Base-by-base conservation (phyloP, 495 filamentous ascomycete genomes). In the Aspergillus avenaceus region DNA sequence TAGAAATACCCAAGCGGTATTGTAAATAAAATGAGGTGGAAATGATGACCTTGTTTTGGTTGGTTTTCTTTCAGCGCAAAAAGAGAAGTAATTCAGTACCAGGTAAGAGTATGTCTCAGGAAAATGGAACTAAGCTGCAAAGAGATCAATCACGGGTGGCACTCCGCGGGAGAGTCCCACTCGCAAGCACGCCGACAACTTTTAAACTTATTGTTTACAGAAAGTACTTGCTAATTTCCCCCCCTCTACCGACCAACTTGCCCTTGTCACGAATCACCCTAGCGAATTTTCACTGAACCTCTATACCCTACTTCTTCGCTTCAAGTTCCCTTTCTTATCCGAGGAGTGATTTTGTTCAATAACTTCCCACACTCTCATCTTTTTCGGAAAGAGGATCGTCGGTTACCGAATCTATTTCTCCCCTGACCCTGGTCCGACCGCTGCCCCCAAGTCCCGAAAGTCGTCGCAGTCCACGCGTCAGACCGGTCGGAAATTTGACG, bases 371-470 rank as follows among this genome's bases (percentile, higher is more conserved):
- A 18, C 6, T 25, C 27, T 41, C 41, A 25, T 42, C 44, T n/a
- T 13, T 19, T 19, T 18, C 16, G 34, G 7, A 19, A 21, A 5
- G 11, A 46, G 46, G 24, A 40, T 31, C n/a, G 37, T 43, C 36
- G 36, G 37, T 21, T 41, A 34, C 31, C 41, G 24, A 18, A 25
- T 16, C 47, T 43, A 44, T 38, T 41, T 28, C 41, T 59, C 62
- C 64, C 53, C 61, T 67, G 59, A 61, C 49, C 45, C 48, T 50
- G 25, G 44, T 55, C 53, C 50, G 45, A 49, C 45, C 49, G 40
- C 50, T 45, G 19, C 31, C 7, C 45, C 51, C 50, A 36, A 50
- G 23, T 25, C 26, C 28, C 34, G 43, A 45, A 22, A 26, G n/a
- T n/a, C 36, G 11, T 27, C 50, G 53, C 13, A 21, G 11, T 22